Percentiles rank a stretch among this genome's conserved stretches.
phyloP scores from a whole-genome alignment of 83 land plant genomes.

The Thuja plicata region DNA sequence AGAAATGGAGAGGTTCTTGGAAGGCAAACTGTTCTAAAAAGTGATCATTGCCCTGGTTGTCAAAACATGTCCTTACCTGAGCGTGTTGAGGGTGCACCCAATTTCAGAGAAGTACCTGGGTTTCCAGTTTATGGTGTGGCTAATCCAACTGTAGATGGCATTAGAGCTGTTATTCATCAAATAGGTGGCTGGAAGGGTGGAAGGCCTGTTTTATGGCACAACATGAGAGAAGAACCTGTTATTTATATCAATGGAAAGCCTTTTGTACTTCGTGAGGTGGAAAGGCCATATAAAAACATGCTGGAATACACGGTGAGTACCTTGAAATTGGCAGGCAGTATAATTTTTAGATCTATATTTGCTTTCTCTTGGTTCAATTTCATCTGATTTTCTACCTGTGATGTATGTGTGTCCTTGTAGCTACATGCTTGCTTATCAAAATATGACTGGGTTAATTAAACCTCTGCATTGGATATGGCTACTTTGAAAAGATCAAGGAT shows the following conservation, averaged over 20 bases:
- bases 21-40: slow-evolving; percentile 87
- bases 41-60: slow-evolving; percentile 98
- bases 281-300: slow-evolving; percentile 96
- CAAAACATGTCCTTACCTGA: slow-evolving; percentile 76
- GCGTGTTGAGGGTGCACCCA: slow-evolving; percentile 95
- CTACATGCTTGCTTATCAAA: background rate
- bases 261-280: slow-evolving; percentile 96
- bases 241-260: slow-evolving; percentile 97
- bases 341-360: background rate
- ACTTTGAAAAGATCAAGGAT: background rate
- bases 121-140: slow-evolving; percentile 99
- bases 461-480: background rate
- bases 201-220: slow-evolving; percentile 90
- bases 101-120: slow-evolving; percentile 86
- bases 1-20: slow-evolving; percentile 95
- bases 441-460: background rate
- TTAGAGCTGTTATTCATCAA: slow-evolving; percentile 75
- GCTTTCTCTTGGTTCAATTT: background rate
- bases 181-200: slow-evolving; percentile 66
- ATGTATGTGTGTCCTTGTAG: background rate
- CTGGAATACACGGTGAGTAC: slow-evolving; percentile 80
- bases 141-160: slow-evolving; percentile 94
- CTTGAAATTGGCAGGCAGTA: background rate
- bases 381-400: background rate
- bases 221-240: slow-evolving; percentile 99